These are phyloP conservation scores for Botryotinia globosa DNA, from an alignment of 2,329 filamentous ascomycete genomes.

Conservation along the genomic window DNA sequence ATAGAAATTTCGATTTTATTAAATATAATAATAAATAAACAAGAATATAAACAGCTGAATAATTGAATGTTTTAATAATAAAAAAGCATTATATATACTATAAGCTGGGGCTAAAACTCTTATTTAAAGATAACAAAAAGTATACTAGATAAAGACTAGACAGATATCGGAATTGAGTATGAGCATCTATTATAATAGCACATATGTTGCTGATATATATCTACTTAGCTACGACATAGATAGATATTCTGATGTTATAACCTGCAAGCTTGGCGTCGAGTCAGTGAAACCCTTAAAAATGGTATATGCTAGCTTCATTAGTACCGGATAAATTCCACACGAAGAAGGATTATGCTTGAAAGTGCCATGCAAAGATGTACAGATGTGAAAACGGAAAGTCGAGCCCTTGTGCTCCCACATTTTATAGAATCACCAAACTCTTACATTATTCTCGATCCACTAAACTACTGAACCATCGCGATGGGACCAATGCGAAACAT, in stretches of 20 bases:
- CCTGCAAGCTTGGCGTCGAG: background rate
- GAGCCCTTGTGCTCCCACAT: conserved; percentile 8
- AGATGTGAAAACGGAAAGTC: background rate
- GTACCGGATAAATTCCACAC: background rate
- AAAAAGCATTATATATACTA: too few relatives aligned
- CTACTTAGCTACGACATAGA: background rate
- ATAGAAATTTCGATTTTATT: too few relatives aligned
- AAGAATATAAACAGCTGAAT: too few relatives aligned
- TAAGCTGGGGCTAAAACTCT: too few relatives aligned
- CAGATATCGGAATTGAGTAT: background rate
- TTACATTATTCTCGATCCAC: background rate
- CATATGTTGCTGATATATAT: background rate
- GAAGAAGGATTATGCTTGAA: conserved; percentile 1
- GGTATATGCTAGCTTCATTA: background rate
- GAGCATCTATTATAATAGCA: background rate
- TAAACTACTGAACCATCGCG: conserved; percentile 5
- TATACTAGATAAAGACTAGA: background rate
- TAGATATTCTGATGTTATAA: background rate
- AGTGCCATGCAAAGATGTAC: background rate
- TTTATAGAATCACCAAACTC: background rate
- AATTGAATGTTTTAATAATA: too few relatives aligned
- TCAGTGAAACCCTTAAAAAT: background rate
- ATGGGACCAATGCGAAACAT: conserved; percentile 15
- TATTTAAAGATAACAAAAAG: background rate
- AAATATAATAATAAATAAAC: too few relatives aligned